Percentiles rank a stretch among this genome's conserved stretches.
These are phyloP conservation scores for Tolypocladium tundrense DNA, from an alignment of 2,329 filamentous ascomycete species.

Conservation along the genomic window DNA sequence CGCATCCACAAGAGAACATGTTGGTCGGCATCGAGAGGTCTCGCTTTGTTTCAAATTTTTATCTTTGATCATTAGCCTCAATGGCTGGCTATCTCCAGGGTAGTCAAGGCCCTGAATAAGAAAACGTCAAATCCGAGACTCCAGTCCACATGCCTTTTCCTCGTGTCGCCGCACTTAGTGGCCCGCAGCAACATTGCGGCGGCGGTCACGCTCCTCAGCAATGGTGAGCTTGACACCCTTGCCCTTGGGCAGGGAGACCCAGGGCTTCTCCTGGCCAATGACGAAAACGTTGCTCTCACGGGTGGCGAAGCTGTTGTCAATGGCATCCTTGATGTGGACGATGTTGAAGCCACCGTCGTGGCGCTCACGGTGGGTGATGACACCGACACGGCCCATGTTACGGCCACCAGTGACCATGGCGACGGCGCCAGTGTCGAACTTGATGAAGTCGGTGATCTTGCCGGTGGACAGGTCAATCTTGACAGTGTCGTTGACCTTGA, in stretches of 20 bases:
- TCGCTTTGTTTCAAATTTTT: conserved; percentile 7
- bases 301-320: conserved; percentile 99
- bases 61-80: conserved; percentile 26
- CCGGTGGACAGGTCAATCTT: conserved; percentile 96
- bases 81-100: conserved; percentile 24
- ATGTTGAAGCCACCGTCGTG: conserved; percentile 99
- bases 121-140: conserved; percentile 30
- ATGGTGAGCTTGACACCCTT: conserved; percentile 99
- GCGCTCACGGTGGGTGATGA: conserved; percentile 99
- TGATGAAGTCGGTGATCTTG: conserved; percentile 97
- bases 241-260: conserved; percentile 99
- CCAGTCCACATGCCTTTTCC: conserved; percentile 26
- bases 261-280: conserved; percentile 97
- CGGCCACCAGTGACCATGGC: conserved; percentile 99
- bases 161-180: conserved; percentile 31
- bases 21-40: neutral
- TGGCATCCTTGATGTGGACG: conserved; percentile 98
- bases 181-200: conserved; percentile 55
- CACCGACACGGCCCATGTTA: conserved; percentile 99
- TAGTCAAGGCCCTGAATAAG: conserved; percentile 16
- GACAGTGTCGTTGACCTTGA: conserved; percentile 99
- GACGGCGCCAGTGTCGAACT: conserved; percentile 96
- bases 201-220: conserved; percentile 97
- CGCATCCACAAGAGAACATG: neutral
- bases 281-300: conserved; percentile 99